Base-by-base conservation (phyloP, 805 yeast species). In the Suhomyces prunicola region DNA sequence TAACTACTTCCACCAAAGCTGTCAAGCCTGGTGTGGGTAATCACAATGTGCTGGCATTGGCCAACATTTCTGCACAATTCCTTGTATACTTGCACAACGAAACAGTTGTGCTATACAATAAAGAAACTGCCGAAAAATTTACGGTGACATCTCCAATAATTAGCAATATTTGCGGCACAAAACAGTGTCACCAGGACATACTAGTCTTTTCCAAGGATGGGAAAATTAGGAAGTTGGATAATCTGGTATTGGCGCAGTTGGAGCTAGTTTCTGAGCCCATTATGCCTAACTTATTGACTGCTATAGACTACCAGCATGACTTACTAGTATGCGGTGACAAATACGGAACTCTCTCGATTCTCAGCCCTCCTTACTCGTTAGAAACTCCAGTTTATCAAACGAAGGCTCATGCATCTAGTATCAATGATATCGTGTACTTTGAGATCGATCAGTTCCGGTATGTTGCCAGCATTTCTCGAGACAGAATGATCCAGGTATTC, bases 401-500 rank as follows among this genome's bases (percentile, higher is more conserved):
- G 0, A 75, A 78, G 44, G 82, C 83, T 0, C 86, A 84, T 57
- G 79, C 81, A 23, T 79, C 83, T 6, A 66, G 79, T 9, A 65
- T 83, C 13, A 82, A 80, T 54, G 84, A 78, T 44, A 59, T 82
- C 1, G 51, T 64, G 1, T 68, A 64, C 48, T 78, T 79, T 51
- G 60, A 64, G 44, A 51, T 69, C 4, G 68, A 56, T 0, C 54
- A 56, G 0, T 24, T 35, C n/a, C 60, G 68, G 36, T 71, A 78
- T 46, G 60, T 79, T 4, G 74, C 76, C 17, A 76, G 82, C 40
- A 78, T 80, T 26, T 81, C 87, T 1, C 66, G 89, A 42, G 90
- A 85, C 61, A 62, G 90, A 49, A 85, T 84, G 73, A 77, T 85
- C 29, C 90, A 85, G 61, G 61, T 85, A 0, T 82, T 81, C 54